Evolutionary conservation across 768 basidiomycete species (phyloP).

Genomic region (Trametes villosa): DNA sequence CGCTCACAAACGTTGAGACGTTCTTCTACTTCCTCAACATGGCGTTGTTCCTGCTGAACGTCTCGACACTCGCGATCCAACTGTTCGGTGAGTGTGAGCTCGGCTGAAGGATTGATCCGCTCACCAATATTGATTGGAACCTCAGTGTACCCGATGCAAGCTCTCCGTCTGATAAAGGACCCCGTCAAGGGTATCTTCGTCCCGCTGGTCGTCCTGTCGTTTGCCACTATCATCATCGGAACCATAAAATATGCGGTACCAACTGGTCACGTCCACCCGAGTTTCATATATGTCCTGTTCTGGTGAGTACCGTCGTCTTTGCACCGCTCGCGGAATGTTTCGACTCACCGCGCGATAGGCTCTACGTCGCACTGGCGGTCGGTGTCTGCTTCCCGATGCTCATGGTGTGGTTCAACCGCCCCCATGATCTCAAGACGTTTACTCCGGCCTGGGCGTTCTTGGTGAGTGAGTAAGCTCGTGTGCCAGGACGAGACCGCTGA

Average conservation of each 20-base stretch:
- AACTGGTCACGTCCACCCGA: slow-evolving; percentile 38
- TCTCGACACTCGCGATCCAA: slow-evolving; percentile 46
- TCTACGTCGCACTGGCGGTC: slow-evolving; percentile 45
- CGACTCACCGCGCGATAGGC: slow-evolving; percentile 33
- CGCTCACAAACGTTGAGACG: slow-evolving; percentile 44
- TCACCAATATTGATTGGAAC: neutral
- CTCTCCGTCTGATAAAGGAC: slow-evolving; percentile 46
- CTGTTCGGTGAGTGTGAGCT: slow-evolving; percentile 41
- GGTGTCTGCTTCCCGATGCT: slow-evolving; percentile 51
- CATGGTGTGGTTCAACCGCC: slow-evolving; percentile 53
- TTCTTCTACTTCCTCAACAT: slow-evolving; percentile 53
- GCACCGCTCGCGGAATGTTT: neutral
- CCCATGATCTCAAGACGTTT: slow-evolving; percentile 48
- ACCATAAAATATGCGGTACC: slow-evolving; percentile 52
- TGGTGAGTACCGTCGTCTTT: slow-evolving; percentile 38
- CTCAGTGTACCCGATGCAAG: slow-evolving; percentile 51
- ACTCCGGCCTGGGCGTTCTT: slow-evolving; percentile 43
- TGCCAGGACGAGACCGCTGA: neutral
- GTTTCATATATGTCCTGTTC: slow-evolving; percentile 47
- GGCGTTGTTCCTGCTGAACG: slow-evolving; percentile 47
- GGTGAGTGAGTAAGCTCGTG: slow-evolving; percentile 32
- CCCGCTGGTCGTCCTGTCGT: slow-evolving; percentile 47
- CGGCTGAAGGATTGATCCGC: neutral
- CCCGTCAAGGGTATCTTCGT: slow-evolving; percentile 52
- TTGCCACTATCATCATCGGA: slow-evolving; percentile 54